Evolutionary conservation across 2,329 filamentous ascomycete species (phyloP), one percentile per base, ranked within the genome.

Genomic region (Aphanocladium album): DNA sequence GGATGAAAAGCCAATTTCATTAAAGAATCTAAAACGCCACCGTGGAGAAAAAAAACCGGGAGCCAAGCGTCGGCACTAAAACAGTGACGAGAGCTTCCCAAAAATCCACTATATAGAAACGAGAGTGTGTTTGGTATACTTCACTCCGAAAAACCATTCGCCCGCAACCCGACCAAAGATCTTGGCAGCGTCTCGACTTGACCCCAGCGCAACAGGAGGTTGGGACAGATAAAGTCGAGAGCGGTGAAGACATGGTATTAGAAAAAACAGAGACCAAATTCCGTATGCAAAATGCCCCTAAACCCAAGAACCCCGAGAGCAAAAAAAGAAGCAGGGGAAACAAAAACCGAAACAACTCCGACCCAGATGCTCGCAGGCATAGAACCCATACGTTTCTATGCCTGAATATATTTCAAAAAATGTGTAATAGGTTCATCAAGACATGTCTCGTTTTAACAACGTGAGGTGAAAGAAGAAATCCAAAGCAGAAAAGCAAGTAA

Each of bases 381-480:
- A 35, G n/a, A 59, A 35, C 17, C 33, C 43, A 30, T 45, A 21
- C 35, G 49, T 51, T 37, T 33, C 33, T 30, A 46, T 59, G 47
- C 39, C 37, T 12, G 37, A 23, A 46, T 59, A 41, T 41, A 41
- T 25, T 52, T 49, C 45, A 23, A 50, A 54, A 60, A 49, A 14
- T 50, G 35, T 60, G 39, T 35, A 49, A 57, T 25, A 30, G 47
- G 12, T 70, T 72, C 71, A 64, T 70, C 69, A 73, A 71, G 65
- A 70, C 68, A 70, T 65, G 64, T 72, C 65, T 69, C 67, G 64
- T 70, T 69, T 71, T 69, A 64, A 70, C 50, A 66, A 59, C 33
- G 50, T 30, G 56, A 62, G 37, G 11, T 30, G 21, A 27, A 35
- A 63, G 61, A 63, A 63, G 65, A 50, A 46, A 54, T 65, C 51